phyloP scores from a whole-genome alignment of 2,329 filamentous ascomycete species.

The Colletotrichum brevisporum region DNA sequence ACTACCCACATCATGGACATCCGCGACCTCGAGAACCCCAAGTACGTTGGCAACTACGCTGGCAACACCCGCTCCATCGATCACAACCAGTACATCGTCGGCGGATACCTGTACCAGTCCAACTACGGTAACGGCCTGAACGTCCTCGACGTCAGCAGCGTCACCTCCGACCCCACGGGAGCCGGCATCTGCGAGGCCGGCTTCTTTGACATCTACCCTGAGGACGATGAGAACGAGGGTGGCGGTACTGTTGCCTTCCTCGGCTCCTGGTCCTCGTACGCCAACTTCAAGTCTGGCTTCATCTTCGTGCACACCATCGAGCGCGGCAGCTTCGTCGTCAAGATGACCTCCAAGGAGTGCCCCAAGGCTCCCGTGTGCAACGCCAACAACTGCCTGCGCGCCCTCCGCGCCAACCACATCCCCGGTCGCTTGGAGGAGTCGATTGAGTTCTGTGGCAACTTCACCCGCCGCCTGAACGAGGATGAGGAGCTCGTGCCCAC shows the following conservation, averaged over 20 bases:
- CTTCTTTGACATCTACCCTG: slow-evolving; percentile 62
- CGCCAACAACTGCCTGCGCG: slow-evolving; percentile 44
- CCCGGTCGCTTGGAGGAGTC: slow-evolving; percentile 42
- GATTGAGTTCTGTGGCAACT: slow-evolving; percentile 42
- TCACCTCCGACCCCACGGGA: slow-evolving; percentile 53
- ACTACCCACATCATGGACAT: slow-evolving; percentile 65
- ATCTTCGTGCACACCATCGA: slow-evolving; percentile 44
- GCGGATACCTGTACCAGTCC: slow-evolving; percentile 59
- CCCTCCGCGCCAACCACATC: slow-evolving; percentile 40
- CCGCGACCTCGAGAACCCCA: slow-evolving; percentile 55
- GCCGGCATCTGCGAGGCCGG: slow-evolving; percentile 57
- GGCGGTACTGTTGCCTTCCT: slow-evolving; percentile 42
- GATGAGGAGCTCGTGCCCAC: slow-evolving; percentile 39
- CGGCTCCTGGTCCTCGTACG: slow-evolving; percentile 43
- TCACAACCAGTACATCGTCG: slow-evolving; percentile 60
- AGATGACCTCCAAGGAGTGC: slow-evolving; percentile 43
- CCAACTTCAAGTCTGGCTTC: slow-evolving; percentile 43
- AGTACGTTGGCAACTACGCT: slow-evolving; percentile 57
- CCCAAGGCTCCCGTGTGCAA: slow-evolving; percentile 37
- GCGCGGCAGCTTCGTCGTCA: slow-evolving; percentile 44
- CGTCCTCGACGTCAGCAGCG: slow-evolving; percentile 50
- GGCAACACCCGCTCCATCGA: slow-evolving; percentile 49
- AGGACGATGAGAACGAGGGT: slow-evolving; percentile 43
- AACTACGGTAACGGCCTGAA: slow-evolving; percentile 61
- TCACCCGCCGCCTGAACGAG: slow-evolving; percentile 25